phyloP scores from a whole-genome alignment of 2,329 filamentous ascomycete genomes.

The Aspergillus novoparasiticus region DNA sequence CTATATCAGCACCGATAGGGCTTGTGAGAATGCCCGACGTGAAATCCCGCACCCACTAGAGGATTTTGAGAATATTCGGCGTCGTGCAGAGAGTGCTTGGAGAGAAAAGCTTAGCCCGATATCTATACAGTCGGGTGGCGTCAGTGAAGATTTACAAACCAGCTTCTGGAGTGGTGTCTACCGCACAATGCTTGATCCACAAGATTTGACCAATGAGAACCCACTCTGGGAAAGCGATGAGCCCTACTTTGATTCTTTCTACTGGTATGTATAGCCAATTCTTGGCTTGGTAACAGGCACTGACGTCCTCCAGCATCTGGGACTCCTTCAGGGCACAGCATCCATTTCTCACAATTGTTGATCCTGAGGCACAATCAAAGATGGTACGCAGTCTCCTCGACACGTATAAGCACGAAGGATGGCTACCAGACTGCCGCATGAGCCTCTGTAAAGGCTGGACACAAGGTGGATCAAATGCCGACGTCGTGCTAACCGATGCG shows the following conservation, averaged over 20 bases:
- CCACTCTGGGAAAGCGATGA: conserved; percentile 65
- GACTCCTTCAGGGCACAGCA: conserved; percentile 70
- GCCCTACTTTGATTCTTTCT: conserved; percentile 74
- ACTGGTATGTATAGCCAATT: conserved; percentile 53
- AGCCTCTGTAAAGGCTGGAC: conserved; percentile 71
- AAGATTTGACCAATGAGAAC: conserved; percentile 74
- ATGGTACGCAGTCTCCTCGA: conserved; percentile 73
- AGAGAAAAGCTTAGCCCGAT: conserved; percentile 51
- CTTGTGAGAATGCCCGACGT: conserved; percentile 66
- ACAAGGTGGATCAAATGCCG: conserved; percentile 73
- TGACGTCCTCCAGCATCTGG: conserved; percentile 55
- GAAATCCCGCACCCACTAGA: conserved; percentile 57
- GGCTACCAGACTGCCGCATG: conserved; percentile 75
- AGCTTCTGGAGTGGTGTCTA: conserved; percentile 72
- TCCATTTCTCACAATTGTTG: conserved; percentile 68
- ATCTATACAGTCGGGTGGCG: conserved; percentile 1
- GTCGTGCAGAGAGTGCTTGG: conserved; percentile 8
- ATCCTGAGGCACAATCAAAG: conserved; percentile 62
- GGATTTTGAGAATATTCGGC: conserved; percentile 50
- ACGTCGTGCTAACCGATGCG: conserved; percentile 68
- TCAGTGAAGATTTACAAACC: conserved; percentile 42
- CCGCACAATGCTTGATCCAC: conserved; percentile 69
- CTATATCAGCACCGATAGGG: conserved; percentile 66
- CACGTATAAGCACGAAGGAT: conserved; percentile 68
- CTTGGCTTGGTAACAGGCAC: background rate